phyloP scores from a whole-genome alignment of 129 eudicot species.

The Heracleum sosnowskyi region DNA sequence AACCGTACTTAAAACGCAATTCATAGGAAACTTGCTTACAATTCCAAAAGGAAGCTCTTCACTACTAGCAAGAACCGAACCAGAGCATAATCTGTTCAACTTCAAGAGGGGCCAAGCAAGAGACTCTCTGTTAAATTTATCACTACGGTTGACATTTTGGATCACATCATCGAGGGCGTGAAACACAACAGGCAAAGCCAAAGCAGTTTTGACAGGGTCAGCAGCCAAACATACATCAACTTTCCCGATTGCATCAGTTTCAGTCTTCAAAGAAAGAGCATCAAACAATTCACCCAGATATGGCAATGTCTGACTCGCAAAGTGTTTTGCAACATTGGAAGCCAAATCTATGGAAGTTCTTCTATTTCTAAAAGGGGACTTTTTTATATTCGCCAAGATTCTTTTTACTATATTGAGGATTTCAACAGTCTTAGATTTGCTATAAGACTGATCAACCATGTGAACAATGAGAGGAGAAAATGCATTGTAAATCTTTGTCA shows the following conservation, averaged over 20 bases:
- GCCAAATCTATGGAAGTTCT: constrained; percentile 38
- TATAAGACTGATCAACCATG: constrained; percentile 40
- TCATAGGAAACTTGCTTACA: constrained; percentile 41
- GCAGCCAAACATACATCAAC: constrained; percentile 50
- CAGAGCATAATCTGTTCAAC: constrained; percentile 82
- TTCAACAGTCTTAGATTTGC: constrained; percentile 47
- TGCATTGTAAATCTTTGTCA: constrained; percentile 68
- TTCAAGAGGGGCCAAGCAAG: constrained; percentile 80
- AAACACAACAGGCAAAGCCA: constrained; percentile 82
- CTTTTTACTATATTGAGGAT: constrained; percentile 37
- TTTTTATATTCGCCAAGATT: constrained; percentile 54
- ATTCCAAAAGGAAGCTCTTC: constrained; percentile 98
- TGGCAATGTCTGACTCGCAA: constrained; percentile 34
- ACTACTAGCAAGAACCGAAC: constrained; percentile 85
- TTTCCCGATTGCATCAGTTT: constrained; percentile 36
- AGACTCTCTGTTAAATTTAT: constrained; percentile 30
- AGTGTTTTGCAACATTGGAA: constrained; percentile 16
- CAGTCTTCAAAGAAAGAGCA: constrained; percentile 64
- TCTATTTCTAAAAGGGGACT: constrained; percentile 59
- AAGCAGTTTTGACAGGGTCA: constrained; percentile 71
- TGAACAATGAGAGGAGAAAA: constrained; percentile 42
- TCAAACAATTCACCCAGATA: constrained; percentile 48
- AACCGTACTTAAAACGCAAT: neutral
- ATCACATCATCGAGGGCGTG: constrained; percentile 81
- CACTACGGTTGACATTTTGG: constrained; percentile 29